Evolutionary conservation across 495 filamentous ascomycete genomes (phyloP), one percentile per base, ranked within the genome.

Genomic region (Aspergillus diversus): DNA sequence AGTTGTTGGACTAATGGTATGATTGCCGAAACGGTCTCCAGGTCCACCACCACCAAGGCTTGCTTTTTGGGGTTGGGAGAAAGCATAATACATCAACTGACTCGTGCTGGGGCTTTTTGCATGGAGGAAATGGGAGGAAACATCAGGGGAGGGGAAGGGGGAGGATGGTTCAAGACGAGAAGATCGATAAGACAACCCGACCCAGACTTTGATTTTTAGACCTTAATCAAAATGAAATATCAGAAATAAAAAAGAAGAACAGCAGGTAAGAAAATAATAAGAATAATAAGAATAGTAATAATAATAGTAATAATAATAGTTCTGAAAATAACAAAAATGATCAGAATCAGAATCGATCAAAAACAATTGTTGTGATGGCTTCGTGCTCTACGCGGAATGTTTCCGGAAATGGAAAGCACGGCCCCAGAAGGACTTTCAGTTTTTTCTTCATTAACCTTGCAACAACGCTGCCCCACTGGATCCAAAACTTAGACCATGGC

Each of bases 1-100:
- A 27, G 47, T 50, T 50, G 21, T 21, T 9, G 47, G 47, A 27
- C 16, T 50, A 21, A 2, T 50, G 47, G 16, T 17, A 27, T 50
- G 47, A 50, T 50, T 50, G n/a, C 47, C 47, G 27, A 50, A 50
- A 27, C 47, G 47, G 47, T 50, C 16, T 50, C 9, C 13, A 50
- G 47, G 47, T 50, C 39, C 39, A 43, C 39, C 7, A 50, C 16
- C 15, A n/a, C 46, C 47, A 7, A 17, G 47, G 47, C 17, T 50
- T 50, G 46, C 46, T 49, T 49, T 16, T 17, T 21, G 8, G 46
- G 13, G 13, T 3, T 16, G 16, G 27, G 47, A 13, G 4, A 43
- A 50, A 50, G 47, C 21, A 27, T 27, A 50, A 9, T 11, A n/a
- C 17, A 7, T 27, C 15, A 8, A 27, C 16, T 50, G n/a, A 50